Evolutionary conservation across 1,139 yeast species (phyloP), one percentile per base, ranked within the genome.

Genomic region (Suhomyces guaymorum): DNA sequence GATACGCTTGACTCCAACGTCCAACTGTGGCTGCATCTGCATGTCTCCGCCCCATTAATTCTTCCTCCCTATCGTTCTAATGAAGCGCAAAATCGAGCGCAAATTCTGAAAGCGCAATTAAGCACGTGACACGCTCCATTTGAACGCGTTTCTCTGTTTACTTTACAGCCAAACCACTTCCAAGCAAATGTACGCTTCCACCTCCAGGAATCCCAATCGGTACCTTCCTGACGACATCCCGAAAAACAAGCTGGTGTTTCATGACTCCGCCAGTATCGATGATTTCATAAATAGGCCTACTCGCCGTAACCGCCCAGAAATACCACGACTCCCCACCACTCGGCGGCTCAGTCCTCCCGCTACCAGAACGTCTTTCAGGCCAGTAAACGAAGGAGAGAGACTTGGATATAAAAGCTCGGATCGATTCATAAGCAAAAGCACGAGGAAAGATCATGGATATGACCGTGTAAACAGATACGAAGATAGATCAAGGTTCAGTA

Each of bases 241-340:
- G 11, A 18, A 24, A 9, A 32, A 25, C 18, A 23, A 18, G 11
- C 35, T 27, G 29, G 29, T 30, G 8, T 37, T 32, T 15, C 40
- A 37, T 15, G 30, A 30, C 17, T 26, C 32, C n/a, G 24, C 38
- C 14, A 20, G 21, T 8, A 12, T 30, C 5, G 15, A 28, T 20
- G 35, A 30, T 12, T 33, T 30, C 13, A 11, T 31, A 4, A 14
- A 29, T 30, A 30, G 9, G 16, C 12, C 26, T n/a, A 6, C 26
- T 6, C 9, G 16, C 5, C 9, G 16, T 15, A 38, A 9, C 36
- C 32, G 17, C 12, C 24, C 25, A 23, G 7, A 4, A 7, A 23
- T 23, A 11, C 25, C 25, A 5, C n/a, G 15, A 23, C 25, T 23
- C 7, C 25, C 25, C n/a, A 21, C 23, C 5, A 7, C 23, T 5